Evolutionary conservation across 306 rosid genomes (phyloP).

Genomic region (Cicer cuneatum): DNA sequence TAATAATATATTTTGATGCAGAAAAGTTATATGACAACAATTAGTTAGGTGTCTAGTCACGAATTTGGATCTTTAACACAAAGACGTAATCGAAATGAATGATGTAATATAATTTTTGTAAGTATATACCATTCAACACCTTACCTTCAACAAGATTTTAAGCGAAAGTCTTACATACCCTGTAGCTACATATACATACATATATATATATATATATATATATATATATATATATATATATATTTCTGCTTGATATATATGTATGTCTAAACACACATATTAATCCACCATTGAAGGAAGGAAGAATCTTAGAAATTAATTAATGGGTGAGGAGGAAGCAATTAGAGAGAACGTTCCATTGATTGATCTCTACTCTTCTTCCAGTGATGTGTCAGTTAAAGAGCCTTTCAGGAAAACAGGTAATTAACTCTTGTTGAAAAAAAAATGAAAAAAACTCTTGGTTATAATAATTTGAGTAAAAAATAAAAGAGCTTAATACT

Average conservation of each 20-base stretch:
- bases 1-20: no score
- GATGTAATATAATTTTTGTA: no score
- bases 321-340: slow-evolving; percentile 23
- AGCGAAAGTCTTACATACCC: background rate
- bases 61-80: no score
- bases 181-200: background rate
- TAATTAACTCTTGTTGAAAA: background rate
- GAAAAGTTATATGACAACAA: no score
- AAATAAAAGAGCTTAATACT: background rate
- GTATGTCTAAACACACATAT: no score
- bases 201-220: no score
- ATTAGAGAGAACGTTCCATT: slow-evolving; percentile 2
- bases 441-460: background rate
- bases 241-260: no score
- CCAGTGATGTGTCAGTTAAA: background rate
- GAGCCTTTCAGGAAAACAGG: slow-evolving; percentile 40
- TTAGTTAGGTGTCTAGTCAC: no score
- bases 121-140: background rate
- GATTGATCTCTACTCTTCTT: slow-evolving; percentile 13
- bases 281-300: background rate
- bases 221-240: no score
- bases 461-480: background rate
- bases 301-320: background rate
- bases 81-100: no score
- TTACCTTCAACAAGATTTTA: background rate